Conservation (phyloP, 2,329 filamentous ascomycete genomes). For the Ophiostoma piceae region DNA sequence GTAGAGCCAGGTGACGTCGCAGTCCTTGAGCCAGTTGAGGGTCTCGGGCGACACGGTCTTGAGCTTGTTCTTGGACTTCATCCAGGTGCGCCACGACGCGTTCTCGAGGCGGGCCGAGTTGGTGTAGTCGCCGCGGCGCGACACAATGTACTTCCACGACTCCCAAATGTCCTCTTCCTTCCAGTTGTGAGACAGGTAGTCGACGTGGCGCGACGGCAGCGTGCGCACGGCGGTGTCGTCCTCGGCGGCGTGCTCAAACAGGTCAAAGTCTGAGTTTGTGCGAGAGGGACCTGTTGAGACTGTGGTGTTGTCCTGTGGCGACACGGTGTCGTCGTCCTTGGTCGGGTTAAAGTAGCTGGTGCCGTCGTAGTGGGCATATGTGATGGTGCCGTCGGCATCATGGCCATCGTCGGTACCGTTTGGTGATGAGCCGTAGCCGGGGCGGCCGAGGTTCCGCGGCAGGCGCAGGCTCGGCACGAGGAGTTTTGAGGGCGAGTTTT, state of each 20-base stretch:
- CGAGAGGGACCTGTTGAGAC: slow-evolving; percentile 48
- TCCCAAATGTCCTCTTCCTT: slow-evolving; percentile 95
- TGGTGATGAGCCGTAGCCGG: slow-evolving; percentile 39
- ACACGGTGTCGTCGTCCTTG: slow-evolving; percentile 48
- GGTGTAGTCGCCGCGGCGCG: slow-evolving; percentile 69
- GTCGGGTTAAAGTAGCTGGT: slow-evolving; percentile 41
- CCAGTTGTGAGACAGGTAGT: slow-evolving; percentile 92
- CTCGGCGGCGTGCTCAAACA: slow-evolving; percentile 55
- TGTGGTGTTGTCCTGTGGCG: slow-evolving; percentile 49
- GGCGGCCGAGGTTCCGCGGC: slow-evolving; percentile 49
- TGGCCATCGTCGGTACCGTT: slow-evolving; percentile 24
- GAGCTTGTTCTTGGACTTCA: slow-evolving; percentile 81
- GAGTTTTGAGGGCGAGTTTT: slow-evolving; percentile 55
- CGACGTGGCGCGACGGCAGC: slow-evolving; percentile 82
- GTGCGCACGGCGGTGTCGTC: slow-evolving; percentile 73
- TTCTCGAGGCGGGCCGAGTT: slow-evolving; percentile 85
- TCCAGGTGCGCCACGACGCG: slow-evolving; percentile 95
- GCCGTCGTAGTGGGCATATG: slow-evolving; percentile 41
- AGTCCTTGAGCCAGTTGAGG: slow-evolving; percentile 95
- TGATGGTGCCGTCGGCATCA: slow-evolving; percentile 22
- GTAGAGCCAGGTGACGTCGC: slow-evolving; percentile 96
- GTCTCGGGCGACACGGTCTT: slow-evolving; percentile 86
- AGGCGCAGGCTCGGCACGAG: slow-evolving; percentile 56
- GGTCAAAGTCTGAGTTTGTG: slow-evolving; percentile 50
- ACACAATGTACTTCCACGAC: slow-evolving; percentile 90